Evolutionary conservation across 306 rosid genomes (phyloP).

Genomic region (Alnus glutinosa): DNA sequence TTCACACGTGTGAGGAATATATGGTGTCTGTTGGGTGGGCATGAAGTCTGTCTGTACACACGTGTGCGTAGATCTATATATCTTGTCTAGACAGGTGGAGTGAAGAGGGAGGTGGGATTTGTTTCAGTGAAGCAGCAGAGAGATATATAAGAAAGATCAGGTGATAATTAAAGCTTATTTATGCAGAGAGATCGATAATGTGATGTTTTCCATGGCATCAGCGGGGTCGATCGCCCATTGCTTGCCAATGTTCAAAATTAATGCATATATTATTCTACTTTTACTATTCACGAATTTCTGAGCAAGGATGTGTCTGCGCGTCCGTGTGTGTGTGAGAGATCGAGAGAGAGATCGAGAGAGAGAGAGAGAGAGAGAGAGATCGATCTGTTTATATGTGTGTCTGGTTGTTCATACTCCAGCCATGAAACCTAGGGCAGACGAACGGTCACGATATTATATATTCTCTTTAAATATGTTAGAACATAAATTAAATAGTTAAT

Average conservation of each 20-base stretch:
- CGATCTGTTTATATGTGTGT: too few species aligned
- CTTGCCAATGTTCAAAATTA: not conserved
- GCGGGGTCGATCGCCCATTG: not conserved
- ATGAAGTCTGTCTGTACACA: slow-evolving; percentile 50
- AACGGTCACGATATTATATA: too few species aligned
- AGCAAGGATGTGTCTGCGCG: not conserved
- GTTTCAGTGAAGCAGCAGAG: slow-evolving; percentile 27
- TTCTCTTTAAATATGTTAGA: too few species aligned
- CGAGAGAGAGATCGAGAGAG: too few species aligned
- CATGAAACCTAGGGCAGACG: too few species aligned
- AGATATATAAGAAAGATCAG: slow-evolving; percentile 8
- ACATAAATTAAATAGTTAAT: too few species aligned
- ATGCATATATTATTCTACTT: slow-evolving; percentile 6
- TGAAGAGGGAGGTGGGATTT: slow-evolving; percentile 47
- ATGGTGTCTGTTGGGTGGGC: slow-evolving; percentile 41
- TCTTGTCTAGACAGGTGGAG: slow-evolving; percentile 48
- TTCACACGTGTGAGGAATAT: slow-evolving; percentile 56
- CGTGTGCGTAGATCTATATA: slow-evolving; percentile 42
- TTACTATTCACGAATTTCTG: slow-evolving; percentile 2
- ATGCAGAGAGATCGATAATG: slow-evolving; percentile 16
- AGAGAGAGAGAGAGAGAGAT: too few species aligned
- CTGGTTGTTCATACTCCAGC: too few species aligned
- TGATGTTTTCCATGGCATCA: slow-evolving; percentile 25
- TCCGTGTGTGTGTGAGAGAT: too few species aligned
- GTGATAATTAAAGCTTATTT: slow-evolving; percentile 21